These are phyloP conservation scores for Carex pumila DNA, from an alignment of 176 grass and related monocot species.

Conservation along the genomic window DNA sequence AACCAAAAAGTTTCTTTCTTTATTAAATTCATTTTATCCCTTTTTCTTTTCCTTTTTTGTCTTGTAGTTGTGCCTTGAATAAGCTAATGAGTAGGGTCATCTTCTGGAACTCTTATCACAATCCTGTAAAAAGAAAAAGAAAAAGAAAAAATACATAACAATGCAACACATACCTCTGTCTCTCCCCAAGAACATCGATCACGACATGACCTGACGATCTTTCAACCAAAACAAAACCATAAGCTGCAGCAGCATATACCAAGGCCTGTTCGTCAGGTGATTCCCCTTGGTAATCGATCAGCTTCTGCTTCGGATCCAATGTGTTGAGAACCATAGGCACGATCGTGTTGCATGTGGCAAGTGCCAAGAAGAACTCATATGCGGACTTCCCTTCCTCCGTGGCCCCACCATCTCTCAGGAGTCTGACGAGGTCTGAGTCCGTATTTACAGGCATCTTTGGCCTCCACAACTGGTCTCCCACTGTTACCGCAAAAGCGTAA, in stretches of 20 bases:
- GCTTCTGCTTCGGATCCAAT: constrained; percentile 47
- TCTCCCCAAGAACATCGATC: constrained; percentile 64
- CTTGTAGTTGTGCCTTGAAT: neutral
- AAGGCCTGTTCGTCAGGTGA: constrained; percentile 88
- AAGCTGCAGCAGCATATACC: constrained; percentile 76
- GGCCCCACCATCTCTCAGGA: constrained; percentile 34
- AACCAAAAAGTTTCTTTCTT: neutral
- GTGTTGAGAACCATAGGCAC: constrained; percentile 62
- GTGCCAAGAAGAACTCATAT: constrained; percentile 63
- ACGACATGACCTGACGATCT: constrained; percentile 67
- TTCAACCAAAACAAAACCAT: constrained; percentile 81
- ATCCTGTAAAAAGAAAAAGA: neutral
- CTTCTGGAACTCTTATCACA: neutral
- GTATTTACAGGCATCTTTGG: constrained; percentile 61
- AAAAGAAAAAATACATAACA: neutral
- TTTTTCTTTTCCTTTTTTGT: neutral
- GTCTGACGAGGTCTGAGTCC: constrained; percentile 45
- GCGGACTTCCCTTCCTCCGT: constrained; percentile 39
- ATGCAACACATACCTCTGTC: constrained; percentile 43
- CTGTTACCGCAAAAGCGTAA: constrained; percentile 30
- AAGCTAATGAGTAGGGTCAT: neutral
- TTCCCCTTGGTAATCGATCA: constrained; percentile 87
- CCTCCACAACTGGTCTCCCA: constrained; percentile 58
- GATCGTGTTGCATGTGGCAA: constrained; percentile 75
- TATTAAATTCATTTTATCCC: neutral